These are phyloP conservation scores for Rhizopogon rudus DNA, from an alignment of 768 basidiomycete species.

Conservation along the genomic window DNA sequence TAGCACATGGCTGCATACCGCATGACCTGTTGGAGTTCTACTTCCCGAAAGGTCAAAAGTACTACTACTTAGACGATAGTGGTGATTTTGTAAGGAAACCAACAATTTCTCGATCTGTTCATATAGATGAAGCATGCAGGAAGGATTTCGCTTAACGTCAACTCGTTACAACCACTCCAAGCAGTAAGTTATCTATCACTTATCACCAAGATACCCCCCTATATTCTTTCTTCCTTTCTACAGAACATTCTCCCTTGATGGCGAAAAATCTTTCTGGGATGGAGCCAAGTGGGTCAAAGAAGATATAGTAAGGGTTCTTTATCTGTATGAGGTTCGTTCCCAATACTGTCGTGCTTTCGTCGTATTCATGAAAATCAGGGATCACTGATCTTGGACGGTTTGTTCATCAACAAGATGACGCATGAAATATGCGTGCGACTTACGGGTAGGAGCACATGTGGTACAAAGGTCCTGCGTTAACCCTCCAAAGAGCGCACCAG, in stretches of 20 bases:
- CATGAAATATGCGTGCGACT: neutral
- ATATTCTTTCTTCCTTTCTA: neutral
- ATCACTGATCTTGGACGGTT: neutral
- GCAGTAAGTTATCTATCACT: neutral
- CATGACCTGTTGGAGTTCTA: slow-evolving; percentile 8
- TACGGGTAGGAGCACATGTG: neutral
- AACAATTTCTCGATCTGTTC: neutral
- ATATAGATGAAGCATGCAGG: neutral
- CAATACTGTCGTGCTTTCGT: neutral
- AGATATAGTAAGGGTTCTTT: neutral
- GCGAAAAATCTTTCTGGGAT: neutral
- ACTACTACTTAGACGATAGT: neutral
- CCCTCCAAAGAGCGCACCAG: slow-evolving; percentile 1
- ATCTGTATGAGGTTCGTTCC: neutral
- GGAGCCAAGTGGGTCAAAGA: neutral
- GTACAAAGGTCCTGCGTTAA: neutral
- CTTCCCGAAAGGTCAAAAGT: slow-evolving; percentile 1
- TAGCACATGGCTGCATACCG: slow-evolving; percentile 12
- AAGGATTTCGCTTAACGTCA: neutral
- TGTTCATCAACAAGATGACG: neutral
- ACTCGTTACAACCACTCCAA: neutral
- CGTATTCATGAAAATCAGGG: neutral
- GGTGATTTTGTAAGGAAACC: neutral
- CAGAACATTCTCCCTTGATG: neutral
- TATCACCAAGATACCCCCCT: neutral